These are phyloP conservation scores for Hypoxylon fuscum DNA, from an alignment of 495 filamentous ascomycete species.

Conservation along the genomic window DNA sequence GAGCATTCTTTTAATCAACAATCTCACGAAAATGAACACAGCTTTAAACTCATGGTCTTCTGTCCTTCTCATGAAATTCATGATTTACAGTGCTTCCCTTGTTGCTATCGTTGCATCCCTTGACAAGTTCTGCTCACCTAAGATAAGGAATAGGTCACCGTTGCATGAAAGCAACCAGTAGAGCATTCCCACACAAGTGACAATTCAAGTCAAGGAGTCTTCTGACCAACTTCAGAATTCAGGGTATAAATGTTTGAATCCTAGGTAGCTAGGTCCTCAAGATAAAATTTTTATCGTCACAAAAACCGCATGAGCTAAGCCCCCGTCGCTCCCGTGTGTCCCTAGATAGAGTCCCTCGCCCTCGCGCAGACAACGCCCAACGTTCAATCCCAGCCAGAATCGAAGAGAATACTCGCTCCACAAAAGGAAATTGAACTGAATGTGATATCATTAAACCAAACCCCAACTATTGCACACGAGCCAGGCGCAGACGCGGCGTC, in stretches of 20 bases:
- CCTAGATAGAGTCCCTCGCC: no score
- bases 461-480: background rate
- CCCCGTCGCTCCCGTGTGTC: background rate
- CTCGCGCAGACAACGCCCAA: slow-evolving; percentile 26
- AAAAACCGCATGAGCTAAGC: background rate
- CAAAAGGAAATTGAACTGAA: background rate
- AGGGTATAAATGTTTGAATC: slow-evolving; percentile 26
- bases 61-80: background rate
- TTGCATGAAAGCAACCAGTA: no score
- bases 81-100: background rate
- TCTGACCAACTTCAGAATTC: slow-evolving; percentile 7
- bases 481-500: slow-evolving; percentile 2
- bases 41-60: background rate
- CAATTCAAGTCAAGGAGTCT: no score
- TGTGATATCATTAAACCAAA: slow-evolving; percentile 16
- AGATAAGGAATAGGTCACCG: no score
- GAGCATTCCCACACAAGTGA: no score
- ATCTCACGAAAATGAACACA: background rate
- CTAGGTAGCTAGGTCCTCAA: slow-evolving; percentile 2
- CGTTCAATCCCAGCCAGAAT: slow-evolving; percentile 2
- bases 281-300: background rate
- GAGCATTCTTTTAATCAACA: background rate
- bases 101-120: background rate
- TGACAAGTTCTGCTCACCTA: no score
- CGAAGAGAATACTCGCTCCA: slow-evolving; percentile 5